Evolutionary conservation across 805 yeast species (phyloP).

Genomic region (Schizosaccharomyces octosporus): DNA sequence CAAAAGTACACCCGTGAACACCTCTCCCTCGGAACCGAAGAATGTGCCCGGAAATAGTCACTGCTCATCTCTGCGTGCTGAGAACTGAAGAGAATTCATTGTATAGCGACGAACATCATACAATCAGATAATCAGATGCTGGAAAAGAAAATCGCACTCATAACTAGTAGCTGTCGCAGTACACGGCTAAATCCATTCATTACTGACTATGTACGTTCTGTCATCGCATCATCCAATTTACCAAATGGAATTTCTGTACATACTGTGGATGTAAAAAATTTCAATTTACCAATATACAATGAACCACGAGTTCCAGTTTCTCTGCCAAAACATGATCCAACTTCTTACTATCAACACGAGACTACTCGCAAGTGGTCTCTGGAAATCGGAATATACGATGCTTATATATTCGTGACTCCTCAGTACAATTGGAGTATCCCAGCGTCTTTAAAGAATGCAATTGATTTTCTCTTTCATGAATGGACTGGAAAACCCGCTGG

Average conservation of each 20-base stretch:
- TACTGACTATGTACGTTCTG: neutral
- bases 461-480: slow-evolving; percentile 16
- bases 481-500: slow-evolving; percentile 16
- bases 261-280: neutral
- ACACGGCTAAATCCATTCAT: no score
- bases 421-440: slow-evolving; percentile 19
- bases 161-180: no score
- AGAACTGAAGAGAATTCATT: no score
- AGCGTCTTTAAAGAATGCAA: slow-evolving; percentile 17
- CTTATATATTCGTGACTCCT: slow-evolving; percentile 16
- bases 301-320: neutral
- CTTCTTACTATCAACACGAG: slow-evolving; percentile 10
- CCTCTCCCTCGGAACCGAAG: no score
- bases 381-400: slow-evolving; percentile 11
- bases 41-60: no score
- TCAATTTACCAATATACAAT: neutral
- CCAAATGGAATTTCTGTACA: neutral
- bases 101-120: no score
- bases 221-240: neutral
- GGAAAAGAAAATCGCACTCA: no score
- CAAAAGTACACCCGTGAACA: no score
- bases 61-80: no score
- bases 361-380: slow-evolving; percentile 13
- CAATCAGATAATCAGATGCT: no score
- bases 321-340: neutral